phyloP scores from a whole-genome alignment of 2,329 filamentous ascomycete genomes.

The Claviceps monticola region DNA sequence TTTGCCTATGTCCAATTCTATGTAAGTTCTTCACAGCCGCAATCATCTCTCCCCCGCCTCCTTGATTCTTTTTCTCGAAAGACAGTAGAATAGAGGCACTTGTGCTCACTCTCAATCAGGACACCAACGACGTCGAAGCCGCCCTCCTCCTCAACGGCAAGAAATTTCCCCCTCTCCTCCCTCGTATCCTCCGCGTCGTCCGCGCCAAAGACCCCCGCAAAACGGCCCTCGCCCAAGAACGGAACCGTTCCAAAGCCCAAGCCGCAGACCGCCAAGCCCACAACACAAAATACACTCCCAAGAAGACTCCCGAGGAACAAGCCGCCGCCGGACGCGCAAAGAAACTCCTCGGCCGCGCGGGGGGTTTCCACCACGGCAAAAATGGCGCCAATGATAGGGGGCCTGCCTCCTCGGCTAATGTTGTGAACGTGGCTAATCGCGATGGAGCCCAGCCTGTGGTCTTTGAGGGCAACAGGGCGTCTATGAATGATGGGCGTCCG shows the following conservation, averaged over 20 bases:
- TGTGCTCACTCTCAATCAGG: constrained; percentile 26
- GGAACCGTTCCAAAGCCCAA: constrained; percentile 17
- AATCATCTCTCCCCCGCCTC: neutral
- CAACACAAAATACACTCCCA: constrained; percentile 49
- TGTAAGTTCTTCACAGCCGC: constrained; percentile 25
- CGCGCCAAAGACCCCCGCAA: constrained; percentile 66
- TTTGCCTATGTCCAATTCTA: constrained; percentile 96
- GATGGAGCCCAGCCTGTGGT: constrained; percentile 49
- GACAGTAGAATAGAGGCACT: neutral
- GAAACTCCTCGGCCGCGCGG: constrained; percentile 60
- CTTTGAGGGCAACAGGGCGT: constrained; percentile 72
- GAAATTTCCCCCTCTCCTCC: constrained; percentile 89
- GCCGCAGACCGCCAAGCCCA: constrained; percentile 23
- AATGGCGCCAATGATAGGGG: constrained; percentile 12
- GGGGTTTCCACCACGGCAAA: constrained; percentile 35
- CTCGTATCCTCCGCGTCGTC: constrained; percentile 70
- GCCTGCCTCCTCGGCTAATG: constrained; percentile 1
- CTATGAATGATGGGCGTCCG: constrained; percentile 47
- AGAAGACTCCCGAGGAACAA: constrained; percentile 54
- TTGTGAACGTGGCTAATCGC: constrained; percentile 15
- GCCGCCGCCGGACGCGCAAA: constrained; percentile 59
- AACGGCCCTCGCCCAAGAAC: constrained; percentile 34
- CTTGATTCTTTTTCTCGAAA: neutral
- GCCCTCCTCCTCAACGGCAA: constrained; percentile 80
- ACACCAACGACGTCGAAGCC: constrained; percentile 79